Conservation (phyloP, 78 protist species). For the Dictyostelium citrinum region DNA sequence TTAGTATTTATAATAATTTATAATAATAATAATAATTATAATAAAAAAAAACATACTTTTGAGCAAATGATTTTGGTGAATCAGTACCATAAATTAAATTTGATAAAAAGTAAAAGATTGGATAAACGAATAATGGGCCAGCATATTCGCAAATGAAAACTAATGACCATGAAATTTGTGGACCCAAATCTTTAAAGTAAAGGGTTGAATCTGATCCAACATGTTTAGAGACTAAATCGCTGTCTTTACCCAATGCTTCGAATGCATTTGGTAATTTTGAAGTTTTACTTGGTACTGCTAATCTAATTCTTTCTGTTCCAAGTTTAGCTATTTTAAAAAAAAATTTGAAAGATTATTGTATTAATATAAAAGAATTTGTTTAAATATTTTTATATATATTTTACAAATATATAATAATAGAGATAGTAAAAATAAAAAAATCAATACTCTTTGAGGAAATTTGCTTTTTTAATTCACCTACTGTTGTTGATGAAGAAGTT, state of each 20-base stretch:
- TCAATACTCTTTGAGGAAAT: not conserved
- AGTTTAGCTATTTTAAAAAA: not conserved
- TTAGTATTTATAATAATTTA: too few relatives aligned
- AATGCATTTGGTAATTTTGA: not conserved
- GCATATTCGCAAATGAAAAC: constrained; percentile 88
- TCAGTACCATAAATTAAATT: constrained; percentile 25
- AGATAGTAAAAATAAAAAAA: not conserved
- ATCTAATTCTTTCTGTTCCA: constrained; percentile 50
- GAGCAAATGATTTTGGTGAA: not conserved
- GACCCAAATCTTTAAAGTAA: constrained; percentile 89
- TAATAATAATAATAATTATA: too few relatives aligned
- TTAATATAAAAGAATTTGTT: too few relatives aligned
- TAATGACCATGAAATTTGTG: constrained; percentile 83
- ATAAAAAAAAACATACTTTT: too few relatives aligned
- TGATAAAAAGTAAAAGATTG: constrained; percentile 63
- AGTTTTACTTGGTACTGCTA: not conserved
- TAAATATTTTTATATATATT: too few relatives aligned
- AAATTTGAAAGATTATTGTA: too few relatives aligned
- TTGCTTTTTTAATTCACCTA: not conserved
- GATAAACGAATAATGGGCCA: constrained; percentile 85
- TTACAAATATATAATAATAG: not conserved
- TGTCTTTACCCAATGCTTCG: not conserved
- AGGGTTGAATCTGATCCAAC: not conserved
- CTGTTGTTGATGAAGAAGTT: not conserved
- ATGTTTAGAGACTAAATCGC: not conserved